Evolutionary conservation across 148 eudicot species (phyloP), one percentile per base, ranked within the genome.

Genomic region (Beta vulgaris): DNA sequence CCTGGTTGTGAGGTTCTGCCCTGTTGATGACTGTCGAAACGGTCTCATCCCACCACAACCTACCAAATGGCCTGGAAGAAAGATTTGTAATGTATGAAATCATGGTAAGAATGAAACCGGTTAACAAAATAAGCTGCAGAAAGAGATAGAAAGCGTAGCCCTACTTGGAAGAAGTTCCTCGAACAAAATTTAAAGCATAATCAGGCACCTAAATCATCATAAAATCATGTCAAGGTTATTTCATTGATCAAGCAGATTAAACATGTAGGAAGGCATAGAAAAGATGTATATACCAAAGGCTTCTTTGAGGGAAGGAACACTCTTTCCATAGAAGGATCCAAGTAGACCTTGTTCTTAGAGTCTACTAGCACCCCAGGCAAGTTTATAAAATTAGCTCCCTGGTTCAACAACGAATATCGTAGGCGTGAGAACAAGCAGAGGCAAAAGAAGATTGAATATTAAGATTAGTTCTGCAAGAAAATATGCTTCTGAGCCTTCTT

Each of bases 331-430:
- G 57, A 34, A 37, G 73, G 73, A 62, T 76, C 78, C 28, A 76
- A 76, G n/a, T 29, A 37, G 42, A 68, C 73, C 66, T 57, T 76
- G 55, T 67, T 76, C 57, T 67, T 28, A 7, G 40, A 10, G 57
- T 54, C 26, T 15, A 76, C 73, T 36, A 36, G 16, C 25, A 76
- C n/a, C 35, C 78, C 78, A 5, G 65, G 42, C 43, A 76, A 57
- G 18, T 76, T 32, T 62, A 73, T 68, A 43, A 67, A 76, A 57
- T 68, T 67, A 12, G 78, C 78, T 55, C 73, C 78, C 78, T 76
- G 34, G 3, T n/a, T 2, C 8, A 31, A 62, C 1, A 1, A 26
- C 19, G 42, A 11, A n/a, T n/a, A n/a, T n/a, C n/a, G n/a, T n/a
- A n/a, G 23, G 29, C 3, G n/a, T 53, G 8, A 54, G 18, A 18